A percentile compares a stretch with the other conserved stretches of the same genome.
These are phyloP conservation scores for Guyanaporus albipodus DNA, from an alignment of 768 basidiomycete species.

Conservation along the genomic window DNA sequence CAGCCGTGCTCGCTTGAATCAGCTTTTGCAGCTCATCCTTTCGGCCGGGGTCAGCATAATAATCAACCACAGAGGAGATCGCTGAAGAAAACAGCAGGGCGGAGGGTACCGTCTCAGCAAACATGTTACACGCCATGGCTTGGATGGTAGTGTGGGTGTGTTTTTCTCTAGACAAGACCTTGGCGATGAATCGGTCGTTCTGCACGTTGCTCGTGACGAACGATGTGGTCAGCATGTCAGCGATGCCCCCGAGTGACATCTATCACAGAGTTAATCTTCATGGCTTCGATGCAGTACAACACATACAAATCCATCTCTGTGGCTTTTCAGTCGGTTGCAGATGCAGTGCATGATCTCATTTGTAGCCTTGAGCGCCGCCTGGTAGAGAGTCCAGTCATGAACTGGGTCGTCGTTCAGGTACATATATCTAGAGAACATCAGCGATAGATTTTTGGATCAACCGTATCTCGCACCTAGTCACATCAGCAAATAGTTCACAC, in stretches of 20 bases:
- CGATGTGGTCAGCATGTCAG: conserved; percentile 18
- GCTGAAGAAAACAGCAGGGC: conserved; percentile 53
- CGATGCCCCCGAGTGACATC: conserved; percentile 20
- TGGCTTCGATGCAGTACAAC: not conserved
- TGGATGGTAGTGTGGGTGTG: conserved; percentile 13
- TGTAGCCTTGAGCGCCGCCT: conserved; percentile 25
- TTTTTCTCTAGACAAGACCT: conserved; percentile 7
- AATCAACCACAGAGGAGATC: conserved; percentile 54
- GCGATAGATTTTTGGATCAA: not conserved
- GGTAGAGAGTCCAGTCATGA: conserved; percentile 33
- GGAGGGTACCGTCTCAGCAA: conserved; percentile 54
- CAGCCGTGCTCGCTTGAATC: conserved; percentile 30
- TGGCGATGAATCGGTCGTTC: conserved; percentile 19
- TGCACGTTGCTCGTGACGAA: conserved; percentile 23
- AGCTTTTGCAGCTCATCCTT: conserved; percentile 35
- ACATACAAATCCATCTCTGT: conserved; percentile 21
- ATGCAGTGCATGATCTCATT: conserved; percentile 26
- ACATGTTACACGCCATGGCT: conserved; percentile 45
- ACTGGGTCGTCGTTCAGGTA: conserved; percentile 32
- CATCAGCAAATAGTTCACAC: conserved; percentile 47
- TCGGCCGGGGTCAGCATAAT: conserved; percentile 46
- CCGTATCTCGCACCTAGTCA: conserved; percentile 29
- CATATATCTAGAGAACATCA: conserved; percentile 30
- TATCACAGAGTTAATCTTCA: not conserved
- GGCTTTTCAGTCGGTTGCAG: conserved; percentile 17